Evolutionary conservation across 1,284 basidiomycete species (phyloP).

Genomic region (Ceratobasidium sp.): DNA sequence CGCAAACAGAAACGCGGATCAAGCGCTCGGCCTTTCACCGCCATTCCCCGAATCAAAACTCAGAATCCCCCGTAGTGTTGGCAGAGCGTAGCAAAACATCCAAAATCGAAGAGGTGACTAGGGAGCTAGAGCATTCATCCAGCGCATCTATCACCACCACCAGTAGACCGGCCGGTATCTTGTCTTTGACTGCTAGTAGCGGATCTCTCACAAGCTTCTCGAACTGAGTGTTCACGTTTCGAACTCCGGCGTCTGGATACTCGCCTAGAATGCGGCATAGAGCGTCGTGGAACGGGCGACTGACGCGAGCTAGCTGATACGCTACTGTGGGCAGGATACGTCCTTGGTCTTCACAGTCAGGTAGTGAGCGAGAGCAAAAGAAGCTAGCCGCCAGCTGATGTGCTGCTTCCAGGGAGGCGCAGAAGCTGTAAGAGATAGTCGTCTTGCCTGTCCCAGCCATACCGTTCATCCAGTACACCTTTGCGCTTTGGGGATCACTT

Average conservation of each 20-base stretch:
- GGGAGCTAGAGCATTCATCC: no score
- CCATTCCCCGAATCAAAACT: not conserved
- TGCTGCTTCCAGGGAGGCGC: slow-evolving; percentile 40
- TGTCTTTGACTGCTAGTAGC: no score
- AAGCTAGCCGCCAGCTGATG: slow-evolving; percentile 54
- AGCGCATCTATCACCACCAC: no score
- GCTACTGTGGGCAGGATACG: slow-evolving; percentile 45
- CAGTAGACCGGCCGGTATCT: no score
- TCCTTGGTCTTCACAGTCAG: slow-evolving; percentile 8
- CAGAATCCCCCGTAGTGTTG: slow-evolving; percentile 38
- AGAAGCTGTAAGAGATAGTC: slow-evolving; percentile 53
- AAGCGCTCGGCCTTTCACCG: not conserved
- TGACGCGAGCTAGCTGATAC: slow-evolving; percentile 38
- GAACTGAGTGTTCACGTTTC: no score
- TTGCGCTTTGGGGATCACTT: slow-evolving; percentile 13
- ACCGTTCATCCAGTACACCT: slow-evolving; percentile 53
- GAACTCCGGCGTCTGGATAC: no score
- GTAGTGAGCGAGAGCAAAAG: slow-evolving; percentile 55
- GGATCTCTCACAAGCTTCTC: no score
- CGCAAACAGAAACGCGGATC: slow-evolving; percentile 3
- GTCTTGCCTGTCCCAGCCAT: slow-evolving; percentile 54
- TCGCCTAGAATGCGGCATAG: no score
- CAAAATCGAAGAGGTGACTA: no score
- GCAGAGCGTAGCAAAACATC: no score
- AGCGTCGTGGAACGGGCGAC: not conserved